Conservation (phyloP, 31 red algal genomes). For the Odonthalia washingtoniensis region DNA sequence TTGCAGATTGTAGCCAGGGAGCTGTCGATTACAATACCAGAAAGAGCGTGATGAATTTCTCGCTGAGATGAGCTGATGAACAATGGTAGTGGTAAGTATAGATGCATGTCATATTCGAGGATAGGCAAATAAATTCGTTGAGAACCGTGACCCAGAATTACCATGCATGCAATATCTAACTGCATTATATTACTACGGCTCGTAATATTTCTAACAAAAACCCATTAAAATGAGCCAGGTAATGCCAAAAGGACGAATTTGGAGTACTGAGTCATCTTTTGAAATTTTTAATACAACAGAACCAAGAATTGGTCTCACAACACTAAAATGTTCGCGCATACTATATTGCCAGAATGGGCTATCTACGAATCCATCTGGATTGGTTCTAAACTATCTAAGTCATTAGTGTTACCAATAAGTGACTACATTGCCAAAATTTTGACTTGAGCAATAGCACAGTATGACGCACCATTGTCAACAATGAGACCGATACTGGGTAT, state of each 20-base stretch:
- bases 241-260: constrained; percentile 44
- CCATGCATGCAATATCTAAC: too few relatives aligned
- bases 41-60: too few relatives aligned
- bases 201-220: constrained; percentile 41
- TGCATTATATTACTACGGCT: constrained; percentile 31
- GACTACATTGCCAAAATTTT: background rate
- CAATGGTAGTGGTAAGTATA: too few relatives aligned
- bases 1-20: too few relatives aligned
- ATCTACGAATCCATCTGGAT: background rate
- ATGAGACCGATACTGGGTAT: background rate
- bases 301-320: too few relatives aligned
- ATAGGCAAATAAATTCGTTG: too few relatives aligned
- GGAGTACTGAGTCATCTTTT: too few relatives aligned
- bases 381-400: background rate
- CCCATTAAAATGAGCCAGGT: constrained; percentile 40
- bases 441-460: constrained; percentile 15
- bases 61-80: too few relatives aligned
- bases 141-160: too few relatives aligned
- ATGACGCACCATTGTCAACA: constrained; percentile 41
- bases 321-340: constrained; percentile 20
- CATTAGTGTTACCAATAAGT: background rate
- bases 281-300: too few relatives aligned
- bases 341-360: constrained; percentile 37
- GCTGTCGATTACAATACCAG: too few relatives aligned
- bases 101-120: too few relatives aligned